These are phyloP conservation scores for Arxiozyma slooffiae DNA, from an alignment of 1,139 yeast species.

Conservation along the genomic window DNA sequence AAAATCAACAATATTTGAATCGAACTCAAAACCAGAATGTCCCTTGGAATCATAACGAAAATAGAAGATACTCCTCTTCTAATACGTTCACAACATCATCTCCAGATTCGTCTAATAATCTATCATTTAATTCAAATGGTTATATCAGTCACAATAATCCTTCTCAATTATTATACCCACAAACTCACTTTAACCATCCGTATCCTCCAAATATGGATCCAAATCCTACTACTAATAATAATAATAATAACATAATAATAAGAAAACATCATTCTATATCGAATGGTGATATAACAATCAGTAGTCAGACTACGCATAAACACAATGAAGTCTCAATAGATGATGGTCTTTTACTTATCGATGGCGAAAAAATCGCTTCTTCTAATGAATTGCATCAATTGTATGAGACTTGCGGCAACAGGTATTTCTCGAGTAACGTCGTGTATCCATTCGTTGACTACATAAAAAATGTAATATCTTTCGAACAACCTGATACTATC, in stretches of 20 bases:
- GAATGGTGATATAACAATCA: not conserved
- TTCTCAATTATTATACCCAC: not conserved
- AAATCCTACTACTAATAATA: too few relatives aligned
- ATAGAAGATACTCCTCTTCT: not conserved
- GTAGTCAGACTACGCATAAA: not conserved
- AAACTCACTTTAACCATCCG: not conserved
- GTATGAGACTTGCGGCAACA: conserved; percentile 22
- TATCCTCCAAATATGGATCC: not conserved
- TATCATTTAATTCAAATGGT: not conserved
- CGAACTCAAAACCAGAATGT: not conserved
- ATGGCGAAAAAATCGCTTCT: conserved; percentile 19
- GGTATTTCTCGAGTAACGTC: conserved; percentile 23
- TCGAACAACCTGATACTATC: not conserved
- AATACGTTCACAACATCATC: not conserved
- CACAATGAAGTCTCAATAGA: conserved; percentile 5
- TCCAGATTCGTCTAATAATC: not conserved
- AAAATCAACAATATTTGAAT: not conserved
- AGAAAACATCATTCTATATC: conserved; percentile 1
- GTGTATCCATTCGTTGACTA: conserved; percentile 23
- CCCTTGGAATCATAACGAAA: not conserved
- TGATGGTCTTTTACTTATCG: conserved; percentile 18
- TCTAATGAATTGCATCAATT: conserved; percentile 21
- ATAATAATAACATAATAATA: too few relatives aligned
- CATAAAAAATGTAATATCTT: conserved; percentile 14
- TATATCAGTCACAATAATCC: not conserved